Evolutionary conservation across 2,329 filamentous ascomycete species (phyloP).

Genomic region (Aspergillus fructus): DNA sequence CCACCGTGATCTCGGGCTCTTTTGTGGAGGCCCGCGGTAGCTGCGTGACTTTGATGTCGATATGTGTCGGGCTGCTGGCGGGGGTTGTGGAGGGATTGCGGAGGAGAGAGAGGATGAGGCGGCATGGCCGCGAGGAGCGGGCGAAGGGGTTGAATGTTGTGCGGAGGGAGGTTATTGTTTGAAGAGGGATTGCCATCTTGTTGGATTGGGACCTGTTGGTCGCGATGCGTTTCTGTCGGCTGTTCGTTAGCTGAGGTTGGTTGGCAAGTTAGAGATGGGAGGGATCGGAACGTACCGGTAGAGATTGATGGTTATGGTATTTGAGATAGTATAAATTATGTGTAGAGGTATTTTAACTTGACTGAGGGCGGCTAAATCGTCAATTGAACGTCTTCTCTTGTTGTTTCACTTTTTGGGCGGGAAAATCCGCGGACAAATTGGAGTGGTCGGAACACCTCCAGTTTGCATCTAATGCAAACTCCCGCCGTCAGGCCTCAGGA

Average conservation of each 20-base stretch:
- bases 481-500: constrained; percentile 21
- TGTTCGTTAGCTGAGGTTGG: background rate
- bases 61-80: constrained; percentile 69
- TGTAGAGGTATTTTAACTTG: background rate
- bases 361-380: background rate
- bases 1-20: constrained; percentile 69
- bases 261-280: background rate
- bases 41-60: constrained; percentile 76
- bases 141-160: constrained; percentile 94
- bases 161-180: constrained; percentile 67
- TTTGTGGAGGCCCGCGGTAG: constrained; percentile 69
- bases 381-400: background rate
- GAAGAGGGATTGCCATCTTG: constrained; percentile 39
- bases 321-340: too few species aligned
- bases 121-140: constrained; percentile 72
- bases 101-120: constrained; percentile 82
- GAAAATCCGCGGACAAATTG: constrained; percentile 10
- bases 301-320: background rate
- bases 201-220: constrained; percentile 5
- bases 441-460: constrained; percentile 1
- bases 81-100: constrained; percentile 79
- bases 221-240: background rate
- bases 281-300: background rate
- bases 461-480: constrained; percentile 30
- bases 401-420: constrained; percentile 1